Evolutionary conservation across 1,284 basidiomycete species (phyloP).

Genomic region (Malassezia obtusa): DNA sequence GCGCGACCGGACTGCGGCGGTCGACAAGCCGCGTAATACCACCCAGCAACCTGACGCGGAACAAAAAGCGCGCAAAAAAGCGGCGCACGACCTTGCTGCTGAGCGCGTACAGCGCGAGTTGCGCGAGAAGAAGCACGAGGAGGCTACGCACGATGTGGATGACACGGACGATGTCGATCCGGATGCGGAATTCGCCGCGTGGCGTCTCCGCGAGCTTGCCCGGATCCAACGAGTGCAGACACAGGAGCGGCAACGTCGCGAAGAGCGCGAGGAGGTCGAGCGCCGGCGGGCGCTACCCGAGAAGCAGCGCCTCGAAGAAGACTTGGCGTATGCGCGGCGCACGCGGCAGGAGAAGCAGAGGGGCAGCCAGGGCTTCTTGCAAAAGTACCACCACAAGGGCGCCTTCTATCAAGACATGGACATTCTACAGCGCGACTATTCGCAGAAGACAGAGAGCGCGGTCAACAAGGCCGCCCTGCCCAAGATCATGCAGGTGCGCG

Average conservation of each 20-base stretch:
- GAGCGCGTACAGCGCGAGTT: conserved; percentile 74
- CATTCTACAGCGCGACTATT: conserved; percentile 77
- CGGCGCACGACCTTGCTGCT: conserved; percentile 74
- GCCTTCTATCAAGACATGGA: conserved; percentile 90
- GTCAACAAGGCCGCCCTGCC: conserved; percentile 72
- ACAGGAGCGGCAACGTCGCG: conserved; percentile 63
- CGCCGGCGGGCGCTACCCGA: conserved; percentile 81
- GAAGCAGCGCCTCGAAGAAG: conserved; percentile 77
- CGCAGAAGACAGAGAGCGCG: conserved; percentile 72
- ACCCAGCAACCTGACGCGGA: conserved; percentile 1
- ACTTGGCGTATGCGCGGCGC: conserved; percentile 71
- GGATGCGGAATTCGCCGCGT: conserved; percentile 82
- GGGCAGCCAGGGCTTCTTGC: conserved; percentile 80
- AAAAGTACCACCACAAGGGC: conserved; percentile 99
- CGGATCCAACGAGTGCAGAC: conserved; percentile 86
- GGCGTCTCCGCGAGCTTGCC: conserved; percentile 81
- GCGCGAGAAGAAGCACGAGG: conserved; percentile 74
- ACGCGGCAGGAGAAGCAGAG: conserved; percentile 69
- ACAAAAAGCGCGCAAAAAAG: conserved; percentile 57
- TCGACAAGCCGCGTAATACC: conserved; percentile 10
- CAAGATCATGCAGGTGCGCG: conserved; percentile 89
- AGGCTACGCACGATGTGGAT: conserved; percentile 69
- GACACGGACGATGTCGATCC: conserved; percentile 91
- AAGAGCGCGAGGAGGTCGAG: conserved; percentile 80
- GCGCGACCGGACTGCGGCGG: conserved; percentile 54